Percentiles rank a stretch among this genome's conserved stretches.
These are phyloP conservation scores for Tolypocladium inflatum DNA, from an alignment of 2,329 filamentous ascomycete genomes.

Conservation along the genomic window DNA sequence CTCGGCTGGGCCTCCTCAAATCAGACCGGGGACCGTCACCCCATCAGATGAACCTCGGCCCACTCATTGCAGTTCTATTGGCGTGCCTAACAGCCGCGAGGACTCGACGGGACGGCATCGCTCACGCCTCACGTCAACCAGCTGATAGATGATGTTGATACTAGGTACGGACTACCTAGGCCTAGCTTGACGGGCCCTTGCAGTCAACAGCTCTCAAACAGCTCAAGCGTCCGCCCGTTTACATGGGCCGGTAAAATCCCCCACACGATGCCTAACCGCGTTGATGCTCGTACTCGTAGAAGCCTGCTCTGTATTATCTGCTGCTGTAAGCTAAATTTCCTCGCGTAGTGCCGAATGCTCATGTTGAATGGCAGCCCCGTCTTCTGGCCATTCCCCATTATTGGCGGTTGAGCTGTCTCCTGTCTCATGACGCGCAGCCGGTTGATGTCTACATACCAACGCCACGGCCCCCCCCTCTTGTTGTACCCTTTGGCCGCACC, in stretches of 20 bases:
- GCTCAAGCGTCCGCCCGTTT: neutral
- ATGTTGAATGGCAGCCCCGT: slow-evolving; percentile 5
- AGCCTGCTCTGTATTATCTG: neutral
- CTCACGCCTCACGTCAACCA: neutral
- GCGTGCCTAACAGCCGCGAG: neutral
- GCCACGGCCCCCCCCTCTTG: neutral
- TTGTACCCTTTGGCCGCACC: neutral
- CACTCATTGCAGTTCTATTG: neutral
- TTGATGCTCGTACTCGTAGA: neutral
- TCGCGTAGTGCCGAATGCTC: neutral
- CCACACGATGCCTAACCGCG: neutral
- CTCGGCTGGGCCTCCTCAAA: neutral
- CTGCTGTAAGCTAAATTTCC: neutral
- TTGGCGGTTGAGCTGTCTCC: slow-evolving; percentile 2
- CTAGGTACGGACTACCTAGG: neutral
- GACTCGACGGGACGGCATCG: neutral
- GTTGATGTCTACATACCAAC: slow-evolving; percentile 2
- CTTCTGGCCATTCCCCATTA: slow-evolving; percentile 3
- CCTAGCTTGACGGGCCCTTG: neutral
- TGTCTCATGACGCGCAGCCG: neutral
- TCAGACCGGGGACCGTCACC: neutral
- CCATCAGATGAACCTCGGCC: neutral
- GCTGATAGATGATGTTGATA: neutral
- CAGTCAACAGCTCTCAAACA: neutral
- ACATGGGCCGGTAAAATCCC: neutral